Evolutionary conservation across 805 yeast species (phyloP).

Genomic region (Ogataea saltuana): DNA sequence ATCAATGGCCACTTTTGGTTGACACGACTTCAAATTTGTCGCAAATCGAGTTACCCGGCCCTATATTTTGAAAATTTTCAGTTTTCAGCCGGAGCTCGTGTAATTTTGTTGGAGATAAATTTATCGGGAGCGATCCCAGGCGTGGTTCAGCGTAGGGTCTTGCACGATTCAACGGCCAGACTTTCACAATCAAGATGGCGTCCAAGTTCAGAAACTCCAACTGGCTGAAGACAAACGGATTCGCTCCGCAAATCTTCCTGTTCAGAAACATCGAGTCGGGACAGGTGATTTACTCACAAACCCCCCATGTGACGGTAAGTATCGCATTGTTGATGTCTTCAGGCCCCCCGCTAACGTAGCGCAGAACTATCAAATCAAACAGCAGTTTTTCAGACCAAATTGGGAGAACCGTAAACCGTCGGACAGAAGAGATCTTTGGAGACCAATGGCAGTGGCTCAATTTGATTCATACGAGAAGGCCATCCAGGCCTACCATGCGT

Average conservation of each 20-base stretch:
- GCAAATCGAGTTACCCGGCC: conserved; percentile 1
- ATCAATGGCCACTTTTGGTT: too few relatives aligned
- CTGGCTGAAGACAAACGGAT: conserved; percentile 59
- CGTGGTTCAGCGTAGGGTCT: too few relatives aligned
- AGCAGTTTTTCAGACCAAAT: conserved; percentile 78
- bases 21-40: not conserved
- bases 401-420: conserved; percentile 86
- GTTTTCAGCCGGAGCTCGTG: too few relatives aligned
- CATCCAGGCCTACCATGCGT: conserved; percentile 68
- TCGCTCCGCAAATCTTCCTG: conserved; percentile 81
- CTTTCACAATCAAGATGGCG: conserved; percentile 33
- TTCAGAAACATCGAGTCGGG: conserved; percentile 88
- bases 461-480: conserved; percentile 63
- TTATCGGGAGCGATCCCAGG: too few relatives aligned
- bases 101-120: too few relatives aligned
- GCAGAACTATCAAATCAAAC: conserved; percentile 53
- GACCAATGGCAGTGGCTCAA: conserved; percentile 82
- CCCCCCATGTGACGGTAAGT: conserved; percentile 54
- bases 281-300: conserved; percentile 86
- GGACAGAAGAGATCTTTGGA: conserved; percentile 84
- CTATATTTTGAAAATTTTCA: not conserved
- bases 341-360: not conserved
- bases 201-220: conserved; percentile 51
- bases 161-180: too few relatives aligned
- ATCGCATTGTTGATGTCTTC: conserved; percentile 8